Evolutionary conservation across 2,329 filamentous ascomycete species (phyloP).

Genomic region (Trichoderma sp.): DNA sequence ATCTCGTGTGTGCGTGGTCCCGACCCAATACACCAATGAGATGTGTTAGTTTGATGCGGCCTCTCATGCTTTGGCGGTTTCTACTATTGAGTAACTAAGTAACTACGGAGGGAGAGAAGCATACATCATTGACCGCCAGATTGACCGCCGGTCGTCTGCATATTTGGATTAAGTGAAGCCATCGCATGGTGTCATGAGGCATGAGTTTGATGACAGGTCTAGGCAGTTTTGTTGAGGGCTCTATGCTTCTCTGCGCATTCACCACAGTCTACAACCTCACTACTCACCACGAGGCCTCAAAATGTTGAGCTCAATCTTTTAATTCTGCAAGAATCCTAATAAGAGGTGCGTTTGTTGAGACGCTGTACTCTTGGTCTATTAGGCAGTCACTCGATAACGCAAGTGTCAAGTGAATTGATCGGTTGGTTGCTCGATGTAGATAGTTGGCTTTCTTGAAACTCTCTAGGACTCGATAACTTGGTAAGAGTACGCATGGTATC

Average conservation of each 20-base stretch:
- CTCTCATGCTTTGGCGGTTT: neutral
- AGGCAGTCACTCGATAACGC: neutral
- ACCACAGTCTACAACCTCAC: neutral
- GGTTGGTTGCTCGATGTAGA: neutral
- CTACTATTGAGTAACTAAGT: neutral
- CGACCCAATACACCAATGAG: neutral
- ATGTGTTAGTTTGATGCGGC: neutral
- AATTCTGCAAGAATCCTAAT: neutral
- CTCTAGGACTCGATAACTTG: neutral
- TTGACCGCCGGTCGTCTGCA: neutral
- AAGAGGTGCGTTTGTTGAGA: neutral
- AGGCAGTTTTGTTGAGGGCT: neutral
- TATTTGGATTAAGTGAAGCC: no score
- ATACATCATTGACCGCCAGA: neutral
- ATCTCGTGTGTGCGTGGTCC: neutral
- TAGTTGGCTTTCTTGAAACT: neutral
- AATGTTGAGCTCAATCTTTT: neutral
- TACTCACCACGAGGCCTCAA: neutral
- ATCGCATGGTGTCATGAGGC: neutral
- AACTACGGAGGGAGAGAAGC: neutral
- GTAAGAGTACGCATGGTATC: neutral
- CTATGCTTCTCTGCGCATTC: neutral
- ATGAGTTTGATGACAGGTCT: no score
- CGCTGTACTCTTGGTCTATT: neutral
- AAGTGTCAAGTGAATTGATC: neutral